A percentile compares a stretch with the other conserved stretches of the same genome.
phyloP scores from a whole-genome alignment of 768 basidiomycete species.

The Suillus subalutaceus region DNA sequence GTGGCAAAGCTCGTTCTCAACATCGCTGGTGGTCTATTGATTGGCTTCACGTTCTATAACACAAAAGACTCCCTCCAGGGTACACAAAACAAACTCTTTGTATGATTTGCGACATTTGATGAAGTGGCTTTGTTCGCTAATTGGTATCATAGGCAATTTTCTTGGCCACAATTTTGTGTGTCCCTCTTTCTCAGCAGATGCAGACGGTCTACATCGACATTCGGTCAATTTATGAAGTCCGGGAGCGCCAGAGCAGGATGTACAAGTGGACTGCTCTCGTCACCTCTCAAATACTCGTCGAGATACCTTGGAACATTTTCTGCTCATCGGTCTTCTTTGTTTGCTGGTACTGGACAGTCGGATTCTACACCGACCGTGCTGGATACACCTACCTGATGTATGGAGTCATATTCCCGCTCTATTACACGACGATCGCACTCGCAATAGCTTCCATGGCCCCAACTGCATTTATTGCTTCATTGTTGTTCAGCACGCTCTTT shows the following conservation, averaged over 20 bases:
- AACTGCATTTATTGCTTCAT: constrained; percentile 58
- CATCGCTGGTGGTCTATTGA: constrained; percentile 55
- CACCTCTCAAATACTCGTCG: constrained; percentile 56
- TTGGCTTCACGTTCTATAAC: constrained; percentile 66
- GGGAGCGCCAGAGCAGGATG: constrained; percentile 65
- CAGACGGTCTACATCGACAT: constrained; percentile 62
- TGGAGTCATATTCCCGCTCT: constrained; percentile 58
- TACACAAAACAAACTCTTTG: constrained; percentile 68
- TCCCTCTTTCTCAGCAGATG: constrained; percentile 63
- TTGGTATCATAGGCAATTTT: constrained; percentile 47
- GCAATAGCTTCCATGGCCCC: constrained; percentile 65
- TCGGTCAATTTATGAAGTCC: constrained; percentile 65
- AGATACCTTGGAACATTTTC: constrained; percentile 64
- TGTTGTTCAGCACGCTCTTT: constrained; percentile 63
- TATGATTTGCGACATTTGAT: constrained; percentile 32
- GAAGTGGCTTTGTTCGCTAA: not conserved
- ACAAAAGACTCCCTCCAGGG: constrained; percentile 56
- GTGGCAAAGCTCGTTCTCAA: constrained; percentile 61
- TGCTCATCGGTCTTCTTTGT: constrained; percentile 62
- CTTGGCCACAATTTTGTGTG: constrained; percentile 53
- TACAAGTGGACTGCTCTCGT: constrained; percentile 67
- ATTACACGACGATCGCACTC: constrained; percentile 64
- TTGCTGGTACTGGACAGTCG: constrained; percentile 74
- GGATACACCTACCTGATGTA: constrained; percentile 62
- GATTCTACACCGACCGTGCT: constrained; percentile 53